Base-by-base conservation (phyloP, 177 flowering plant genomes). In the Telopea speciosissima region DNA sequence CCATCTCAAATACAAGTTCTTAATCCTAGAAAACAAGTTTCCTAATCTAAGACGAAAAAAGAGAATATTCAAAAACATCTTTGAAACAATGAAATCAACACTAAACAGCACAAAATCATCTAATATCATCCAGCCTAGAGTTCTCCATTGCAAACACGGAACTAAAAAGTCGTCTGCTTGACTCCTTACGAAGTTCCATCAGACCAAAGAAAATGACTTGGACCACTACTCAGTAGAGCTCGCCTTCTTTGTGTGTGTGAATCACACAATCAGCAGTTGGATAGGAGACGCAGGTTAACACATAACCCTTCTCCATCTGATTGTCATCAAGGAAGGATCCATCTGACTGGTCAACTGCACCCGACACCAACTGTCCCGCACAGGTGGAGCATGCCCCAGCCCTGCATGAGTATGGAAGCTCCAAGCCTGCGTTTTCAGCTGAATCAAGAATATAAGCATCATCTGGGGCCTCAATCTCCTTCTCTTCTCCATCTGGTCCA, bases 311-410 rank as follows among this genome's bases (percentile, higher is more conserved):
- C 44, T 77, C 79, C 83, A 87, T 79, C 73, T 84, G 90, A 3
- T 62, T 33, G 1, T 88, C 90, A 31, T 87, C 92, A 6, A 90
- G 89, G 81, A 86, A 89, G 1, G 89, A 84, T 25, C 90, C 90
- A 67, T 89, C 96, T 0, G 88, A 81, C 64, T 90, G 97, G 64
- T 90, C 90, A 22, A 90, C 89, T 0, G 83, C 44, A 5, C 97
- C 93, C 0, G 76, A 52, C 16, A 19, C 84, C 36, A 87, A 49
- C 73, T 83, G 70, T 61, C 94, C 92, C 0, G 91, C 92, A 74
- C 94, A 89, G 65, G 91, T 82, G 12, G 88, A 89, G 84, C 97
- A 91, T 0, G 94, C 86, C 8, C 94, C 97, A n/a, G 92, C 97
- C 79, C 89, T 75, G 85, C 97, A 91, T 0, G 92, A 89, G 75